These are phyloP conservation scores for Apiotrichum montevideense DNA, from an alignment of 1,284 basidiomycete species.

Conservation along the genomic window DNA sequence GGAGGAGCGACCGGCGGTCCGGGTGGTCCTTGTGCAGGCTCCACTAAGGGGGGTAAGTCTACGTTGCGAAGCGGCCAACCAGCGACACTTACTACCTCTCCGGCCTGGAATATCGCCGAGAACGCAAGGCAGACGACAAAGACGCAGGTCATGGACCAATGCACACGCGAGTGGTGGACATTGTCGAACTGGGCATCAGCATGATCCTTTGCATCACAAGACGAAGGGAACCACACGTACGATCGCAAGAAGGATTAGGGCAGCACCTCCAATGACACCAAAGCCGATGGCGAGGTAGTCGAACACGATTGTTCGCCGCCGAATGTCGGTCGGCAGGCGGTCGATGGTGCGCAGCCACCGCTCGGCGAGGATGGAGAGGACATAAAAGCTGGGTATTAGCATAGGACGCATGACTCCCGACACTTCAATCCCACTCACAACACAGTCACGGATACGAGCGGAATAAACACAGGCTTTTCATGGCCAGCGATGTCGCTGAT, in stretches of 20 bases:
- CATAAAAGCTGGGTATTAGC: slow-evolving; percentile 32
- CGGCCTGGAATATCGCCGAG: slow-evolving; percentile 50
- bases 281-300: slow-evolving; percentile 49
- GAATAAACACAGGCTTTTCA: slow-evolving; percentile 47
- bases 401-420: no score
- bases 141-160: slow-evolving; percentile 51
- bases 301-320: slow-evolving; percentile 42
- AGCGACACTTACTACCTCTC: slow-evolving; percentile 45
- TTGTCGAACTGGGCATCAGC: slow-evolving; percentile 38
- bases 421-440: slow-evolving; percentile 14
- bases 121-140: slow-evolving; percentile 51
- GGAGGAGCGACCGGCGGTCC: slow-evolving; percentile 44
- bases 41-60: slow-evolving; percentile 22
- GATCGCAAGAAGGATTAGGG: slow-evolving; percentile 47
- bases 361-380: slow-evolving; percentile 47
- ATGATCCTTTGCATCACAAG: not conserved
- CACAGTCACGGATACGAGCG: slow-evolving; percentile 32
- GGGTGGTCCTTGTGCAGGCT: slow-evolving; percentile 47
- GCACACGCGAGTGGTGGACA: slow-evolving; percentile 47
- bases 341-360: slow-evolving; percentile 51
- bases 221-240: slow-evolving; percentile 24
- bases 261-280: slow-evolving; percentile 45
- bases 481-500: slow-evolving; percentile 50
- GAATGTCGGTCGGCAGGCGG: slow-evolving; percentile 49
- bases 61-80: not conserved